Base-by-base conservation (phyloP, 345 rosid genomes). In the Stellera chamaejasme region DNA sequence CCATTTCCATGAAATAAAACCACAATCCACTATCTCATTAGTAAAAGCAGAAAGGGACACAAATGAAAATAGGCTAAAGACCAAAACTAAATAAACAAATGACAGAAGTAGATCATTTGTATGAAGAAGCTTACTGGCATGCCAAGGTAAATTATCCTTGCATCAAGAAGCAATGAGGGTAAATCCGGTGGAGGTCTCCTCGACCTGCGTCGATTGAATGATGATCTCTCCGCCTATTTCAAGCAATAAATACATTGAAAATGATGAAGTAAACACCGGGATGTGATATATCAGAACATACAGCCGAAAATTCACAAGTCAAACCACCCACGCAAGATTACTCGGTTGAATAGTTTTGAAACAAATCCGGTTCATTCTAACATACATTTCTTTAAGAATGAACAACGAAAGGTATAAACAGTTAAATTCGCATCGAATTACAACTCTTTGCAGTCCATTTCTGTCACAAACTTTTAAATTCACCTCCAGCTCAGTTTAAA, bases 101-200 rank as follows among this genome's bases (percentile, higher is more conserved):
- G 14, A 41, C 7, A 39, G 10, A 13, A 25, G 32, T 19, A 3
- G 9, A 12, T 11, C 15, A 11, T 0, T 10, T 19, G 4, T 27
- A 4, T 11, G 14, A 58, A 41, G 43, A 5, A 6, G 70, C 87
- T 73, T 65, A 92, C 98, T 43, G 95, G 98, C 93, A 88, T 83
- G 60, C 96, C 95, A 66, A 92, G 84, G 72, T 82, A 88, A 56
- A 92, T 90, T 0, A 88, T 84, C 59, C 98, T 81, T 11, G 81
- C 84, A 48, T 86, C 68, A 50, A 86, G 87, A 64, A 92, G 87
- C 70, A 83, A 66, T 7, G 98, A 85, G 0, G 95, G 90, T 46
- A 85, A 74, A 59, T 88, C 98, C 1, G 96, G 96, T 14, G 92
- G 95, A 6, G 92, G 89, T 56, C 66, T 70, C 57, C 75, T 76